Base-by-base conservation (phyloP, 352 stramenopile genomes). In the Phytopythium mirpurense region DNA sequence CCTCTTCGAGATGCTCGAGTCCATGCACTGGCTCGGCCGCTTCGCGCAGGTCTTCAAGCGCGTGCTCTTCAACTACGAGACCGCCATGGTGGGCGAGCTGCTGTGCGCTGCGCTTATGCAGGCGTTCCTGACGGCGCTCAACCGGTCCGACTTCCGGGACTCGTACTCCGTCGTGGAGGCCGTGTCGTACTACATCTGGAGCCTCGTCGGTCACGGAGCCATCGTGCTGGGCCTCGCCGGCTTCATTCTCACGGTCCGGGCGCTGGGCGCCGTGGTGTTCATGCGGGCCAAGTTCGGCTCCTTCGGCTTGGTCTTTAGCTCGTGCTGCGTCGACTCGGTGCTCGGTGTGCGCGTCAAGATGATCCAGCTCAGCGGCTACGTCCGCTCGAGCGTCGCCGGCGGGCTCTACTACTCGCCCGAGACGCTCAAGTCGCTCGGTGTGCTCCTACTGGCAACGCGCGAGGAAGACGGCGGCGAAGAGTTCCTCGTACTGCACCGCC, bases 1-100 rank as follows among this genome's bases (percentile, higher is more conserved):
- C 40, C 15, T 70, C 4, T 70, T 70, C 21, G 62, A 70, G 35
- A 70, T 64, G 58, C 23, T 64, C 16, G 62, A 70, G 45, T 54
- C 59, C 2, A 64, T 53, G 59, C 57, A 60, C 11, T 70, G 59
- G 62, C n/a, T 54, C 32, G 35, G 23, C 2, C 32, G 35, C 18
- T 45, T 24, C 21, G 24, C 34, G 2, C 35, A 45, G 23, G 24
- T 65, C 19, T 4, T 45, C 3, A 60, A 63, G 29, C 35, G 46
- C 11, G 31, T 67, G 10, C 26, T 70, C 0, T 70, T 70, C 18
- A 64, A 60, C 41, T 60, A 56, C 23, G 62, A 70, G 62, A 67
- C 43, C 5, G 53, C 55, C 11, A 41, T 70, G 34, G 12, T 70
- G 0, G 62, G 58, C 19, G 62, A 70, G 43, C 38, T 70, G 5